Evolutionary conservation across 768 basidiomycete genomes (phyloP).

Genomic region (Nidula microcarpa): DNA sequence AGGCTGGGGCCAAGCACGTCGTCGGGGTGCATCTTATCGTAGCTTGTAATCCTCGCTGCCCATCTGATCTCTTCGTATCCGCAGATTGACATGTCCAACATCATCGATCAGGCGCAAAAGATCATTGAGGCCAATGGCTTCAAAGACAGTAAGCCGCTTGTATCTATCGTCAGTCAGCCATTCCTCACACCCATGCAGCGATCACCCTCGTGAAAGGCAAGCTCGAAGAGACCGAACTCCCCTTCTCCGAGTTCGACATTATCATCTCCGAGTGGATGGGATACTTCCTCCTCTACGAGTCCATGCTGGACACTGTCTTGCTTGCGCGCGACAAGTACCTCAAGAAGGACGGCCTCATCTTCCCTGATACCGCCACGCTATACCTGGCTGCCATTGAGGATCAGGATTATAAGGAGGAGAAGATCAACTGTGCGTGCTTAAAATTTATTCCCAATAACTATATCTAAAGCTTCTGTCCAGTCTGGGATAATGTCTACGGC

Average conservation of each 20-base stretch:
- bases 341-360: conserved; percentile 85
- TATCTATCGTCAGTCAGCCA: conserved; percentile 2
- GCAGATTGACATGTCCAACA: conserved; percentile 99
- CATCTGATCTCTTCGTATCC: conserved; percentile 10
- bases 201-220: conserved; percentile 98
- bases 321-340: conserved; percentile 97
- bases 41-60: conserved; percentile 1
- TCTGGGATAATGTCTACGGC: conserved; percentile 99
- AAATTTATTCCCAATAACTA: conserved; percentile 4
- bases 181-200: conserved; percentile 37
- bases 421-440: conserved; percentile 87
- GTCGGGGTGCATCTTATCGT: conserved; percentile 66
- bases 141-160: conserved; percentile 70
- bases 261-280: conserved; percentile 99
- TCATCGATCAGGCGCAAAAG: conserved; percentile 97
- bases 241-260: conserved; percentile 92
- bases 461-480: conserved; percentile 35
- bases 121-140: conserved; percentile 97
- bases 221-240: conserved; percentile 88
- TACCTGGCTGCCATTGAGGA: conserved; percentile 98
- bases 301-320: conserved; percentile 98
- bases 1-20: conserved; percentile 91
- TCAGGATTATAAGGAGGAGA: conserved; percentile 99
- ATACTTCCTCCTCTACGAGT: conserved; percentile 98
- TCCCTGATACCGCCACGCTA: conserved; percentile 91